Conservation (phyloP, 306 rosid genomes). For the Cicer chorassanicum region DNA sequence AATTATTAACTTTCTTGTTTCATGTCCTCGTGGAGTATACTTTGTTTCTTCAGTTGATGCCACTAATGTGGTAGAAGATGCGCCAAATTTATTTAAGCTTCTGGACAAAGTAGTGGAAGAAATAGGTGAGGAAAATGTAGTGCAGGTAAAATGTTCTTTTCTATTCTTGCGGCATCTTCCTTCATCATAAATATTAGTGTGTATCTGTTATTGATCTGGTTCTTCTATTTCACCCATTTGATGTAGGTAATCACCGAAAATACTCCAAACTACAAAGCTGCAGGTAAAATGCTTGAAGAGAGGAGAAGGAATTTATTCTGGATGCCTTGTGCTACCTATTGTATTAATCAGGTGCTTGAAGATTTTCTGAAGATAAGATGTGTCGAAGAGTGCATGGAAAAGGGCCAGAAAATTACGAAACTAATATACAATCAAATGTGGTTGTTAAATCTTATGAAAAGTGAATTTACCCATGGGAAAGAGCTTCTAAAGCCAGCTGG, state of each 20-base stretch:
- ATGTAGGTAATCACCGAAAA: conserved; percentile 81
- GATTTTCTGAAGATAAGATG: conserved; percentile 78
- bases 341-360: conserved; percentile 82
- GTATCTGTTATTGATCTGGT: conserved; percentile 34
- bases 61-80: conserved; percentile 70
- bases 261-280: conserved; percentile 74
- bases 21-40: conserved; percentile 82
- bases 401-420: conserved; percentile 76
- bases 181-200: conserved; percentile 40
- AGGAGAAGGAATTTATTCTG: conserved; percentile 86
- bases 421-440: conserved; percentile 81
- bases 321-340: conserved; percentile 86
- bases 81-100: conserved; percentile 73
- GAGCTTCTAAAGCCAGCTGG: conserved; percentile 77
- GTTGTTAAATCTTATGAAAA: conserved; percentile 87
- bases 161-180: conserved; percentile 43
- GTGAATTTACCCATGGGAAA: conserved; percentile 73
- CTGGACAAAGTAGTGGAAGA: conserved; percentile 89
- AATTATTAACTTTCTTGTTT: conserved; percentile 76
- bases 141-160: conserved; percentile 75
- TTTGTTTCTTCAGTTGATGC: conserved; percentile 86
- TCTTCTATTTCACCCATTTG: conserved; percentile 43
- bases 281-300: conserved; percentile 94
- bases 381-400: conserved; percentile 89
- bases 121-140: conserved; percentile 87